phyloP scores from a whole-genome alignment of 805 yeast species.

The Candida mattraensis region DNA sequence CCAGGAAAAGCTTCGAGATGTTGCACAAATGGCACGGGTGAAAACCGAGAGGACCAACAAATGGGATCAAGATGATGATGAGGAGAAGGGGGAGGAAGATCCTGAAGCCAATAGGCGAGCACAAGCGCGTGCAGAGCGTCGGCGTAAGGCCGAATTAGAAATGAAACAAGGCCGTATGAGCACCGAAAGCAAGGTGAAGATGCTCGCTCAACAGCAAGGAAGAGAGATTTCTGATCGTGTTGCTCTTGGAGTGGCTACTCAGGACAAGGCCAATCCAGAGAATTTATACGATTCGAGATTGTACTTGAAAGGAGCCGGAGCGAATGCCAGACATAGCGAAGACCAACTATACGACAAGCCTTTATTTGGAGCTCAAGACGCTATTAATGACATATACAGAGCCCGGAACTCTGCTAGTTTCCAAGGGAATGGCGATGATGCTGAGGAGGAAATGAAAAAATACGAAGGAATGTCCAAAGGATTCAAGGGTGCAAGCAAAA shows the following conservation, averaged over 20 bases:
- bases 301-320: conserved; percentile 43
- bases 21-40: conserved; percentile 51
- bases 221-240: conserved; percentile 59
- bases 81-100: conserved; percentile 17
- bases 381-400: conserved; percentile 49
- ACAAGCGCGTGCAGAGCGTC: conserved; percentile 42
- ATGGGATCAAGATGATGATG: conserved; percentile 14
- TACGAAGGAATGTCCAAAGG: conserved; percentile 15
- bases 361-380: conserved; percentile 53
- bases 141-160: conserved; percentile 48
- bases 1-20: conserved; percentile 49
- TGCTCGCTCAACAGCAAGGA: conserved; percentile 44
- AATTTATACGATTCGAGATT: conserved; percentile 59
- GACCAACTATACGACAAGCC: conserved; percentile 61
- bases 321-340: conserved; percentile 38
- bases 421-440: conserved; percentile 26
- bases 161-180: conserved; percentile 44
- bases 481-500: conserved; percentile 10
- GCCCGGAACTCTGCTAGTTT: conserved; percentile 32
- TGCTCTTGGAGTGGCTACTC: conserved; percentile 43
- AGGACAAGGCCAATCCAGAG: conserved; percentile 32
- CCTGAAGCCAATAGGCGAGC: conserved; percentile 36
- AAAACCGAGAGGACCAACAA: conserved; percentile 24
- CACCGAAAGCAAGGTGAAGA: conserved; percentile 42
- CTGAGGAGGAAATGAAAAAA: conserved; percentile 13